phyloP scores from a whole-genome alignment of 2,329 filamentous ascomycete species.

The Epichloe festucae region DNA sequence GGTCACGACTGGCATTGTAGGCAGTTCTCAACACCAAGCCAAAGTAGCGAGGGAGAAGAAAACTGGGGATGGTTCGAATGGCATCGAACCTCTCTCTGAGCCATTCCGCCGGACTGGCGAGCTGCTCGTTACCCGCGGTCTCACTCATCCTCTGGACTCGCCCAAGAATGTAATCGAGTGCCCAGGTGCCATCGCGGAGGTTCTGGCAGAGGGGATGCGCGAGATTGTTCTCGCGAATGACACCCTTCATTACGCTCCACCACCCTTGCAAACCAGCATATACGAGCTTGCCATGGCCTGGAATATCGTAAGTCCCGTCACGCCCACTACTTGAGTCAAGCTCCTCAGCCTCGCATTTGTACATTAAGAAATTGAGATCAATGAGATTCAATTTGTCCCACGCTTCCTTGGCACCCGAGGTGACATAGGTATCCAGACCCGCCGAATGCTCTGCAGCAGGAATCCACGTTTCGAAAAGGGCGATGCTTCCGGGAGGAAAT shows the following conservation, averaged over 20 bases:
- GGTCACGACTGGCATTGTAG: slow-evolving; percentile 71
- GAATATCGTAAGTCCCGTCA: slow-evolving; percentile 83
- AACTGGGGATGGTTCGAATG: slow-evolving; percentile 73
- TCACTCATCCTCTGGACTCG: slow-evolving; percentile 62
- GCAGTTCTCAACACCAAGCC: slow-evolving; percentile 77
- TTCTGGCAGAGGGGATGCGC: slow-evolving; percentile 91
- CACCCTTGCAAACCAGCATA: slow-evolving; percentile 97
- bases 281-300: slow-evolving; percentile 69
- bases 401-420: slow-evolving; percentile 64
- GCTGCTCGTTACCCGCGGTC: slow-evolving; percentile 44
- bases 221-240: slow-evolving; percentile 80
- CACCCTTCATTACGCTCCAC: slow-evolving; percentile 82
- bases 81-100: slow-evolving; percentile 74
- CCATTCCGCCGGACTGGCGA: slow-evolving; percentile 62
- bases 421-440: slow-evolving; percentile 76
- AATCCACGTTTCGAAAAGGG: slow-evolving; percentile 92
- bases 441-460: slow-evolving; percentile 72
- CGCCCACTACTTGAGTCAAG: slow-evolving; percentile 63
- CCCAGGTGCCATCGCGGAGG: slow-evolving; percentile 82
- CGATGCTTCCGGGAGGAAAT: slow-evolving; percentile 89
- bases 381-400: slow-evolving; percentile 63
- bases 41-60: slow-evolving; percentile 86
- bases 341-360: slow-evolving; percentile 82
- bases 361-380: slow-evolving; percentile 85
- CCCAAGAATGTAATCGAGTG: slow-evolving; percentile 72